Base-by-base conservation (phyloP, 2,329 filamentous ascomycete genomes). In the Chrysoporthe puriensis region DNA sequence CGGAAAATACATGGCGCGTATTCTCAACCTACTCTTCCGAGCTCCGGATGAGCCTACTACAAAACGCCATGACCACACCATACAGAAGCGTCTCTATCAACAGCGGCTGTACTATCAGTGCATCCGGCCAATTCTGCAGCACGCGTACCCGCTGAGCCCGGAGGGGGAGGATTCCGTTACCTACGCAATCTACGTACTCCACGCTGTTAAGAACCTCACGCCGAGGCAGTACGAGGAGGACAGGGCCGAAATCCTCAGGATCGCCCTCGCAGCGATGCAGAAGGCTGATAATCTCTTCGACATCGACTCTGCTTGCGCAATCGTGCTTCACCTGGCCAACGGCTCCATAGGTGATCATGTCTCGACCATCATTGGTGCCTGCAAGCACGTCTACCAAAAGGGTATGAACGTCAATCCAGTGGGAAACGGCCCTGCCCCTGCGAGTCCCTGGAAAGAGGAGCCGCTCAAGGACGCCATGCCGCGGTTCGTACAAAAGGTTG, bases 181-280 rank as follows among this genome's bases (percentile, higher is more conserved):
- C 68, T 82, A 81, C 63, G 80, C 83, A 42, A 78, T 86, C 40
- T 82, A 80, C 2, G 79, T 83, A 6, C 77, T 89, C 5, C 77
- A 82, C 0, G 78, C 85, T 59, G 76, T 86, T 8, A 82, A 80
- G 69, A 81, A 86, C 72, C 80, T 87, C 67, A 76, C 76, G 21
- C 86, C 83, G 63, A 73, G 79, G 1, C 80, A 86, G 21, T 88
- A 86, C 73, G 80, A 86, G 56, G 80, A 83, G 18, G 85, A 88
- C 61, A 76, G 81, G 0, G 78, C 78, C 4, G 74, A 76, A 43
- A 78, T 88, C 6, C 76, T 86, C 3, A 81, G 83, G 9, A 77
- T 87, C 18, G 79, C 83, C 6, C 82, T 88, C 43, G 80, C 80
- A 0, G 79, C 81, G 0, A 76, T 86, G 6, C 79, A 80, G 65